Percentiles rank a stretch among this genome's conserved stretches.
Conservation (phyloP, 176 grass and related monocot species). For the Oryza australiensis region DNA sequence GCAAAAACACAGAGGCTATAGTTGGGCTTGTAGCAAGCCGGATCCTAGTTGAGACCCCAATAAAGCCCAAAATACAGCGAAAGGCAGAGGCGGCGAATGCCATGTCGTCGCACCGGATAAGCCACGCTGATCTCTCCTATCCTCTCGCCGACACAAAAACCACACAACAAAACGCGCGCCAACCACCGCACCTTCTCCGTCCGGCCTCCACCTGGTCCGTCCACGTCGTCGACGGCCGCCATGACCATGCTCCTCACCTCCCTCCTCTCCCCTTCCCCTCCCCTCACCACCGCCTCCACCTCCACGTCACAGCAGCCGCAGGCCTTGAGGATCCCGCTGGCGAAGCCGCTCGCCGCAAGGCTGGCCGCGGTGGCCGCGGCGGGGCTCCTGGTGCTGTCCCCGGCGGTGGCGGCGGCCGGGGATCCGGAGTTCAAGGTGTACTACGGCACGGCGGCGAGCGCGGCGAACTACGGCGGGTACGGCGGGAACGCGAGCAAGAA, state of each 20-base stretch:
- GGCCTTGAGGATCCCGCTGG: not conserved
- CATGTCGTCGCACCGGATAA: conserved; percentile 41
- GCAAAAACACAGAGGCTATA: no score
- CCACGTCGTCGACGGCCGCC: conserved; percentile 27
- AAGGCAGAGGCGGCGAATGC: no score
- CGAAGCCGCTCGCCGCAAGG: conserved; percentile 39
- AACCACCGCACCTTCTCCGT: not conserved
- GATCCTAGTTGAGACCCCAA: no score
- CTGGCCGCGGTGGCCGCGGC: conserved; percentile 51
- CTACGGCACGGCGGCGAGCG: conserved; percentile 83
- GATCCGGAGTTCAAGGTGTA: conserved; percentile 51
- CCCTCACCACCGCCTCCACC: not conserved
- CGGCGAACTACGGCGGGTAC: conserved; percentile 95
- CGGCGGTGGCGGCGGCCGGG: not conserved
- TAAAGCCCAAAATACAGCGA: not conserved
- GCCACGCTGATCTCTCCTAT: conserved; percentile 35
- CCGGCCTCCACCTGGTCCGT: not conserved
- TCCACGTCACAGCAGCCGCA: not conserved
- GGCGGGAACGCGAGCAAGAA: conserved; percentile 96
- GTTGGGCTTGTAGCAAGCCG: no score
- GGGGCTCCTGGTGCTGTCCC: conserved; percentile 35
- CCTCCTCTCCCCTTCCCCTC: conserved; percentile 37
- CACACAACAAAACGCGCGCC: conserved; percentile 20
- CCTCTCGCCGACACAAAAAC: conserved; percentile 22
- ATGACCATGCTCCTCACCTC: conserved; percentile 51